Percentiles rank a stretch among this genome's conserved stretches.
These are phyloP conservation scores for Citrus trifoliata DNA, from an alignment of 345 rosid genomes.

Conservation along the genomic window DNA sequence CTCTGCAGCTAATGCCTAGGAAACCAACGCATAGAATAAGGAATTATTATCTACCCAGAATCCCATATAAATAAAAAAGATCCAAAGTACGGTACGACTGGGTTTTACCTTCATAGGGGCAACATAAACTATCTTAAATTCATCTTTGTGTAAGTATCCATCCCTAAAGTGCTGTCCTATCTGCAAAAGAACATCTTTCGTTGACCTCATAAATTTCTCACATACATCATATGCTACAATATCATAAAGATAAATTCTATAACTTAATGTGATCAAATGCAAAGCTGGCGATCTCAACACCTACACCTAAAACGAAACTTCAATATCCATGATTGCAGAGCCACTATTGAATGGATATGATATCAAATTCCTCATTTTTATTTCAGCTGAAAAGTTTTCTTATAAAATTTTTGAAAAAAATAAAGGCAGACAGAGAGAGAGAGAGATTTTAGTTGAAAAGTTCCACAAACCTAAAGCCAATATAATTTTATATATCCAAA, in stretches of 20 bases:
- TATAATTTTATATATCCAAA: not conserved
- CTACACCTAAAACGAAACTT: not conserved
- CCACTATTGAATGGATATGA: not conserved
- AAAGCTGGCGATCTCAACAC: not conserved
- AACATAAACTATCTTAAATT: conserved; percentile 96
- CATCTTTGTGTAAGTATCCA: conserved; percentile 89
- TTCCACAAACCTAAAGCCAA: not conserved
- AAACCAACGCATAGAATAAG: conserved; percentile 9
- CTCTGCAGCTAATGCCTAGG: conserved; percentile 96
- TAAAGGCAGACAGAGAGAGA: not conserved
- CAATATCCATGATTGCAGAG: not conserved
- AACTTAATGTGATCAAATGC: not conserved
- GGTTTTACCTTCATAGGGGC: conserved; percentile 95
- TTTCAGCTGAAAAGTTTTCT: not conserved
- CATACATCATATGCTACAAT: not conserved
- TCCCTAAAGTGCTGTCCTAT: conserved; percentile 93
- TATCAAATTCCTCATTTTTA: not conserved
- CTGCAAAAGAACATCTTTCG: conserved; percentile 39
- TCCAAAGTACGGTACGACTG: not conserved
- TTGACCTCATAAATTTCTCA: not conserved
- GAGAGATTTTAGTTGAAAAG: no score
- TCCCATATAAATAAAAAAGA: not conserved
- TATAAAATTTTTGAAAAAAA: not conserved
- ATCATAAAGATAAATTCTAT: not conserved
- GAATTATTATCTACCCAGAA: conserved; percentile 5